These are phyloP conservation scores for Harringtonia lauricola DNA, from an alignment of 2,329 filamentous ascomycete genomes.

Conservation along the genomic window DNA sequence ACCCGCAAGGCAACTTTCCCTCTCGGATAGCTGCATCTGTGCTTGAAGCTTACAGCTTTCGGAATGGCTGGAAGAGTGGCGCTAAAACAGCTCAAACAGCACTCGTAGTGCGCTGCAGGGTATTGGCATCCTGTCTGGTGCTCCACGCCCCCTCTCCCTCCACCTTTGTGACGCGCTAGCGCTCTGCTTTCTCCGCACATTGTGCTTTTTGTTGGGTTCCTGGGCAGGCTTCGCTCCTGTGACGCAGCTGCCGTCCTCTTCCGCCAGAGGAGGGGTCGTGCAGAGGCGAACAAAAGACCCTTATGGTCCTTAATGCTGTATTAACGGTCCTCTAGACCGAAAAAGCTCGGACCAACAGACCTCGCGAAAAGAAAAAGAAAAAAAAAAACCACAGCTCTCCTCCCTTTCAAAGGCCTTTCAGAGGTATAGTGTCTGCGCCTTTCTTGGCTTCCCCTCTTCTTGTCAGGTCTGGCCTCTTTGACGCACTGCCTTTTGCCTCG, in stretches of 20 bases:
- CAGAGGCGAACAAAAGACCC: no score
- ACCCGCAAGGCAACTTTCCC: neutral
- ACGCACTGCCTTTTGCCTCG: neutral
- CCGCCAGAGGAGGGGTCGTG: neutral
- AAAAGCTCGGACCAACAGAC: no score
- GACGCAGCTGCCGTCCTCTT: neutral
- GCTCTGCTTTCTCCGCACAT: constrained; percentile 9
- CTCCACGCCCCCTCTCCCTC: no score
- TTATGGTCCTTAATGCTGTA: no score
- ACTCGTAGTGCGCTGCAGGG: no score
- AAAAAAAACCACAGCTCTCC: neutral
- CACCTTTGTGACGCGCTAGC: constrained; percentile 3
- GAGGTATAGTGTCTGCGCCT: neutral
- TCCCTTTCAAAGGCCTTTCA: neutral
- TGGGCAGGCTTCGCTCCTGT: neutral
- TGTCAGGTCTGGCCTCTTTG: neutral
- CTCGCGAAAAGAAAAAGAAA: neutral
- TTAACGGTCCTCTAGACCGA: no score
- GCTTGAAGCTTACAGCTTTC: constrained; percentile 1
- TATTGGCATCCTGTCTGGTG: no score
- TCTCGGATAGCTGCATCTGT: neutral
- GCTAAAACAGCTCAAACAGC: no score
- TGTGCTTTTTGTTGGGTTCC: constrained; percentile 1
- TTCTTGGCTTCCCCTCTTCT: no score
- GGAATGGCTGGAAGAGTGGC: constrained; percentile 15